Base-by-base conservation (phyloP, 208 protist species). In the Trypanosoma platydactyli region DNA sequence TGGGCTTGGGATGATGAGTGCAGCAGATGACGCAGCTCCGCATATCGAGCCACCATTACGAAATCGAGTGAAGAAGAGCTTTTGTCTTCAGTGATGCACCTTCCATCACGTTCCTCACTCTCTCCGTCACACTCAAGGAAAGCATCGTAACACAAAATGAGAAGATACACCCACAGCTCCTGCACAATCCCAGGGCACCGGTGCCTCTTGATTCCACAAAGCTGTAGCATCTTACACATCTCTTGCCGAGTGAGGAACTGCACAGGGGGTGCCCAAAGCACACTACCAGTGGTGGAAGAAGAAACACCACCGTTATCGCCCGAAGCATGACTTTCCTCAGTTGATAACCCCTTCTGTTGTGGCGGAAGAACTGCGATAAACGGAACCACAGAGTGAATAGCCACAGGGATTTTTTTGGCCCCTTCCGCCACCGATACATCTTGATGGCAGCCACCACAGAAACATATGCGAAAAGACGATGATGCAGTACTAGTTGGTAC, bases 191-290 rank as follows among this genome's bases (percentile, higher is more conserved):
- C 56, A 20, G 52, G 51, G 18, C 75, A 80, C 12, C 56, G 76
- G 59, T 88, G 74, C 53, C 78, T 68, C 70, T 88, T 88, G n/a
- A 88, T 73, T 33, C 78, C 81, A 50, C 81, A 88, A 24, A 77
- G 41, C 4, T 54, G 27, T 22, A 77, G 33, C 5, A 45, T 68
- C n/a, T 35, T 48, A 16, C 29, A 40, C 22, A 73, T 54, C 18
- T 73, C 68, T 20, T 62, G 45, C 42, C 51, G 41, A 16, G 68
- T 73, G 5, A 73, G 44, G 41, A 62, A 44, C 7, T 61, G 22
- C n/a, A 80, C 74, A 27, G 56, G 38, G 2, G 45, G 48, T 15
- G 48, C 25, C n/a, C 40, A 30, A 49, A 38, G 15, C 4, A 6
- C 35, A 9, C 13, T 11, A 40, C 7, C 20, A 40, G n/a, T 50